Evolutionary conservation across 352 stramenopile genomes (phyloP).

Genomic region (Pythium insidiosum): DNA sequence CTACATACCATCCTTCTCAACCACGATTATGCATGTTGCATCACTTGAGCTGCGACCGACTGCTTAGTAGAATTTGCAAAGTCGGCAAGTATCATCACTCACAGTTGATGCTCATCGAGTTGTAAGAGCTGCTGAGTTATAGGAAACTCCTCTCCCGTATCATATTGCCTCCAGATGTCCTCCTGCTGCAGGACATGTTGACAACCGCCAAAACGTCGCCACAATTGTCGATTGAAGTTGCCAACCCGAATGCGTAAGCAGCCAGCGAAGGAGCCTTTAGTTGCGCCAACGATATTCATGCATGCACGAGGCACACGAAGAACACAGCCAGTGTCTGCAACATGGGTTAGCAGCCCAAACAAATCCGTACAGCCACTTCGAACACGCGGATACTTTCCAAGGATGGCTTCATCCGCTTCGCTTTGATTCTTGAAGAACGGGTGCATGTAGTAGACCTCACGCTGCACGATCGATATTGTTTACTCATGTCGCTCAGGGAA

Average conservation of each 20-base stretch:
- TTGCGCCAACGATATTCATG: constrained; percentile 80
- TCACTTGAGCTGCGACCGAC: constrained; percentile 57
- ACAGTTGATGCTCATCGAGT: constrained; percentile 43
- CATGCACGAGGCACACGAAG: constrained; percentile 52
- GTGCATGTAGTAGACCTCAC: constrained; percentile 83
- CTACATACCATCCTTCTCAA: constrained; percentile 95
- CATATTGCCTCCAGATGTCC: constrained; percentile 46
- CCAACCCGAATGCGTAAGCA: constrained; percentile 39
- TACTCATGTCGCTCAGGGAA: not conserved
- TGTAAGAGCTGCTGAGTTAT: constrained; percentile 76
- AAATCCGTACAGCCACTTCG: not conserved
- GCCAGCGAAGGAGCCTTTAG: constrained; percentile 70
- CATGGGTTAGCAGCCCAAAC: not conserved
- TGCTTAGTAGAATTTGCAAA: no score
- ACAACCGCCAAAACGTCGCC: not conserved
- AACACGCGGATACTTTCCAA: constrained; percentile 25
- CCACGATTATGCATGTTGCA: constrained; percentile 87
- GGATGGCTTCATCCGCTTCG: constrained; percentile 79
- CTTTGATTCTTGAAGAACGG: constrained; percentile 73
- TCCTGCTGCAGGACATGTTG: constrained; percentile 23
- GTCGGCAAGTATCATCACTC: not conserved
- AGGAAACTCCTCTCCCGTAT: constrained; percentile 48
- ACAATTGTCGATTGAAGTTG: not conserved
- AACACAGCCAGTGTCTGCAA: constrained; percentile 60
- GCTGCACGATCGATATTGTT: constrained; percentile 13